Evolutionary conservation across 2,329 filamentous ascomycete species (phyloP), one percentile per base, ranked within the genome.

Genomic region (Colletotrichum somersetense): DNA sequence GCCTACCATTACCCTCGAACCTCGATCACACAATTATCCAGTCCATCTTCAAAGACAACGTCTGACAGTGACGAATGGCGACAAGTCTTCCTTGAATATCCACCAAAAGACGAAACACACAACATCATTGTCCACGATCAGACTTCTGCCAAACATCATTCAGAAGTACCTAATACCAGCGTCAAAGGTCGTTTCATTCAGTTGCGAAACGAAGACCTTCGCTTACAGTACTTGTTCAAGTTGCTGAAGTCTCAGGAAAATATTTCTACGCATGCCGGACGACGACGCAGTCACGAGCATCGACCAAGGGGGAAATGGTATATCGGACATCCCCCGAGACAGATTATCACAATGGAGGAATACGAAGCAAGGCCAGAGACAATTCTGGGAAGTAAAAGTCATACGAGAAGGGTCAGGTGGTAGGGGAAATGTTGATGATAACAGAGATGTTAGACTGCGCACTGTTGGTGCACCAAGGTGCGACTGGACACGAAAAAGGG

Each of bases 261-360:
- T 0, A 1, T 8, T 3, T 4, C n/a, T 5, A 23, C 1, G 8
- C n/a, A 26, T 14, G 12, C 14, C 6, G 16, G 12, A 18, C 5
- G 3, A 16, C 12, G 8, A 16, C 20, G 33, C 35, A 11, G 6
- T 18, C 12, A 10, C 2, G 42, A 11, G 3, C 16, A 42, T 26
- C 55, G 14, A 26, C n/a, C 5, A 2, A 42, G n/a, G n/a, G 16
- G 35, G 1, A 6, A 11, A 14, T n/a, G 10, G 6, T 5, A 7
- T 4, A 12, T 8, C 1, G 7, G 1, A 4, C 55, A 58, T 46
- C 57, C 57, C 8, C 23, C 48, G 18, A 44, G 40, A 48, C 40
- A 44, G 23, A 46, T 40, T 10, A 10, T 61, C 23, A 59, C 63
- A n/a, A 59, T 66, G 53, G 63, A 66, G 42, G 63, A 66, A n/a